These are phyloP conservation scores for Trametes versicolor DNA, from an alignment of 1,284 basidiomycete genomes.

Conservation along the genomic window DNA sequence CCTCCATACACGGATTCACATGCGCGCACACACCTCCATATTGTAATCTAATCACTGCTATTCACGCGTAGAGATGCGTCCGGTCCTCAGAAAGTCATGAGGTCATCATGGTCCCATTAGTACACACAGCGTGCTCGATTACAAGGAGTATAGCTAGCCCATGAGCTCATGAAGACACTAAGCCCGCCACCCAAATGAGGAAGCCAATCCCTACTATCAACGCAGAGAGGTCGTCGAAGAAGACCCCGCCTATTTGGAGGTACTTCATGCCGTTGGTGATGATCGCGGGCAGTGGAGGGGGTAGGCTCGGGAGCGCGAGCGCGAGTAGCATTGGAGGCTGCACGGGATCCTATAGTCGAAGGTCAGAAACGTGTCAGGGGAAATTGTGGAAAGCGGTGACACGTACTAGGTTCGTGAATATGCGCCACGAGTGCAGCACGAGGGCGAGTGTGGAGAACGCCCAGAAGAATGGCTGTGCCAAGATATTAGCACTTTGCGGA, in stretches of 20 bases:
- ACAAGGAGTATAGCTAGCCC: conserved; percentile 18
- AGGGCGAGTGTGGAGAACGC: conserved; percentile 77
- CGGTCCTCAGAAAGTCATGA: conserved; percentile 9
- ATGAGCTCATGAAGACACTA: conserved; percentile 45
- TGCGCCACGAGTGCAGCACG: conserved; percentile 71
- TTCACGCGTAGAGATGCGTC: conserved; percentile 8
- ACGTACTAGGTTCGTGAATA: conserved; percentile 75
- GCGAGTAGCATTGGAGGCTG: conserved; percentile 67
- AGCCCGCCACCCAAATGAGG: conserved; percentile 63
- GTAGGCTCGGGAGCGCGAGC: conserved; percentile 70
- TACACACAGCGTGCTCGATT: conserved; percentile 29
- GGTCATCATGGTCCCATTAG: conserved; percentile 24
- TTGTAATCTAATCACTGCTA: conserved; percentile 29
- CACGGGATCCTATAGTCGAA: conserved; percentile 59
- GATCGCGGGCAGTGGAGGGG: conserved; percentile 66
- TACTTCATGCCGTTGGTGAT: conserved; percentile 72
- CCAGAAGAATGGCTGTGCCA: conserved; percentile 78
- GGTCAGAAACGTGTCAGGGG: conserved; percentile 14
- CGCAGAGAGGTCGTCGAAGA: conserved; percentile 75
- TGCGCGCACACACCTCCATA: conserved; percentile 14
- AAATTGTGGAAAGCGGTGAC: background rate
- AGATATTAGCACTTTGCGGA: conserved; percentile 7
- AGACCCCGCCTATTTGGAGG: conserved; percentile 66
- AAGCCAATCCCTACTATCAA: conserved; percentile 71
- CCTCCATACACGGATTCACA: background rate